These are phyloP conservation scores for Funneliformis mosseae DNA, from an alignment of 192 early-diverging fungal genomes.

Conservation along the genomic window DNA sequence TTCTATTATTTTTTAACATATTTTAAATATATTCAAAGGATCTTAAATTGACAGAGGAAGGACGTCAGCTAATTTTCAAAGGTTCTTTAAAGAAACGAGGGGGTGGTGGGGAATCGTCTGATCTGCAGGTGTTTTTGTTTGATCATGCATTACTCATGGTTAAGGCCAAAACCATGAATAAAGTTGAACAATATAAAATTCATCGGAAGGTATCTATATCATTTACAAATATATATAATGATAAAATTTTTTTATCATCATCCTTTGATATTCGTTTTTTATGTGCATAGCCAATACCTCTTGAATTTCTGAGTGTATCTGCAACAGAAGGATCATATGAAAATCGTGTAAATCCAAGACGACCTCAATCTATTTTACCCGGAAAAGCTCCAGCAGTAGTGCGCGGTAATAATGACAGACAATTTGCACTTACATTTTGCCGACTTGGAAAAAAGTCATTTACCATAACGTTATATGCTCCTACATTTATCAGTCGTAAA, in stretches of 20 bases:
- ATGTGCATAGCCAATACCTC: constrained; percentile 72
- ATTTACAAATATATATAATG: not conserved
- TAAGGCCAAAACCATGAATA: constrained; percentile 63
- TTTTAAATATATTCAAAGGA: constrained; percentile 50
- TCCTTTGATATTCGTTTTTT: constrained; percentile 1
- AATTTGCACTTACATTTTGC: constrained; percentile 72
- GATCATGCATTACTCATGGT: constrained; percentile 86
- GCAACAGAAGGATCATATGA: constrained; percentile 51
- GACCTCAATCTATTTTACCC: constrained; percentile 43
- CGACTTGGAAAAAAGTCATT: constrained; percentile 76
- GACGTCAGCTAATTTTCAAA: constrained; percentile 75
- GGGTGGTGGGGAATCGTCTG: constrained; percentile 59
- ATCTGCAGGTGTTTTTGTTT: constrained; percentile 79
- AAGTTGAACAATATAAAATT: constrained; percentile 65
- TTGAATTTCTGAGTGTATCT: constrained; percentile 70
- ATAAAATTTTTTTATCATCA: not conserved
- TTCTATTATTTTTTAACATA: not conserved
- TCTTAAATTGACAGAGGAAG: constrained; percentile 70
- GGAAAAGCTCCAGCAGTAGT: constrained; percentile 39
- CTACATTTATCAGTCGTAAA: constrained; percentile 69
- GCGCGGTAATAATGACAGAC: constrained; percentile 40
- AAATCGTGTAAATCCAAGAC: constrained; percentile 5
- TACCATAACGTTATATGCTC: constrained; percentile 71
- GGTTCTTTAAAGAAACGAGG: constrained; percentile 75
- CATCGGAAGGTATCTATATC: constrained; percentile 47